A percentile compares a stretch with the other conserved stretches of the same genome.
These are phyloP conservation scores for Neocatenulostroma microsporum DNA, from an alignment of 2,329 filamentous ascomycete genomes.

Conservation along the genomic window DNA sequence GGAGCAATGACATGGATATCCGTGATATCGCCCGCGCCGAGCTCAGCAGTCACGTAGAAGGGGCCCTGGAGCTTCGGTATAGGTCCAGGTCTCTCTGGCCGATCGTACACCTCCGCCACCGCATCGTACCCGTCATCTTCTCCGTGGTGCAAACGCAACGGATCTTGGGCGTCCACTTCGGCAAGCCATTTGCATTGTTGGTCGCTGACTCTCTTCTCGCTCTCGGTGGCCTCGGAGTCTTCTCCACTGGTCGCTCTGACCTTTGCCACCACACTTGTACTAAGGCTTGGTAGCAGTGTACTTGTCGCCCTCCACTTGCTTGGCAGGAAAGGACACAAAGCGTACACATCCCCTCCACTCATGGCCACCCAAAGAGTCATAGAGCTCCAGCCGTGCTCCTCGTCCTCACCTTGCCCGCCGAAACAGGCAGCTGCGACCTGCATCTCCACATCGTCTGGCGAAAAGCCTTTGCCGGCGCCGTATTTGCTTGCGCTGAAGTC, in stretches of 20 bases:
- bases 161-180: slow-evolving; percentile 49
- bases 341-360: slow-evolving; percentile 86
- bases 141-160: slow-evolving; percentile 30
- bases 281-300: slow-evolving; percentile 71
- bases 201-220: slow-evolving; percentile 38
- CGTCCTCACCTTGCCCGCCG: slow-evolving; percentile 57
- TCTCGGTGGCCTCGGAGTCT: slow-evolving; percentile 35
- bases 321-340: slow-evolving; percentile 81
- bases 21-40: slow-evolving; percentile 50
- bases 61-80: slow-evolving; percentile 57
- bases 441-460: slow-evolving; percentile 85
- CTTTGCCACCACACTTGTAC: slow-evolving; percentile 72
- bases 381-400: slow-evolving; percentile 69
- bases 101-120: slow-evolving; percentile 48
- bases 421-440: slow-evolving; percentile 88
- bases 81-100: slow-evolving; percentile 47
- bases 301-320: slow-evolving; percentile 69
- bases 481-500: slow-evolving; percentile 72
- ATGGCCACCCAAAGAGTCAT: slow-evolving; percentile 99
- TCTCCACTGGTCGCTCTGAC: slow-evolving; percentile 41
- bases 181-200: slow-evolving; percentile 55
- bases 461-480: slow-evolving; percentile 72
- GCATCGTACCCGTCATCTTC: slow-evolving; percentile 36
- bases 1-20: slow-evolving; percentile 54
- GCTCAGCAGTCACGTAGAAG: slow-evolving; percentile 47